Conservation (phyloP, 2,329 filamentous ascomycete genomes). For the Talaromyces sp. region DNA sequence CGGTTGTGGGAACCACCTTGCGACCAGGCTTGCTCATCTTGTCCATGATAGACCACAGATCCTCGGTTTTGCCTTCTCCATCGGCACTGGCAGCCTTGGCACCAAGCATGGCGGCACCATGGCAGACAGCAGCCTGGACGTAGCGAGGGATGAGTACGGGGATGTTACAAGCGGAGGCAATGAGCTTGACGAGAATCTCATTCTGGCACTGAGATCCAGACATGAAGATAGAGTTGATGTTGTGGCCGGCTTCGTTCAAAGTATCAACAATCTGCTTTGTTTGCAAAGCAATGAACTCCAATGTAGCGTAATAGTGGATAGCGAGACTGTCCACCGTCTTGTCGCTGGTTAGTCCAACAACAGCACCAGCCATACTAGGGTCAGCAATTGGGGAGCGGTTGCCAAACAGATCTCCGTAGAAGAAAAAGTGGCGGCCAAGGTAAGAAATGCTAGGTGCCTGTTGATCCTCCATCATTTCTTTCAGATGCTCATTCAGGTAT, state of each 20-base stretch:
- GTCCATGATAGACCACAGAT: constrained; percentile 96
- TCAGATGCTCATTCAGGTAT: constrained; percentile 84
- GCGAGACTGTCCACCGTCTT: constrained; percentile 83
- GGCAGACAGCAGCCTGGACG: constrained; percentile 90
- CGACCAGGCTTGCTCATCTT: constrained; percentile 92
- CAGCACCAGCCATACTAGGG: constrained; percentile 83
- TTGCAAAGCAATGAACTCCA: constrained; percentile 98
- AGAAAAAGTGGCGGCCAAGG: constrained; percentile 91
- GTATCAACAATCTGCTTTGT: constrained; percentile 91
- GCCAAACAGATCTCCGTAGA: constrained; percentile 96
- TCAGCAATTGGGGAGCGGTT: constrained; percentile 94
- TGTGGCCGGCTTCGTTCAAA: constrained; percentile 88
- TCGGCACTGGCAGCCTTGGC: constrained; percentile 91
- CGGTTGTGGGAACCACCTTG: constrained; percentile 69
- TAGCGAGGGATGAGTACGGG: constrained; percentile 91
- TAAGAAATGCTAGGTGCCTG: constrained; percentile 76
- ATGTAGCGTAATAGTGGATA: constrained; percentile 88
- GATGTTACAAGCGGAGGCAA: constrained; percentile 87
- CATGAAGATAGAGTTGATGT: constrained; percentile 95
- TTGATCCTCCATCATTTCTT: constrained; percentile 66
- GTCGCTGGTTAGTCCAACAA: constrained; percentile 83
- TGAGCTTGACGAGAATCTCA: constrained; percentile 81
- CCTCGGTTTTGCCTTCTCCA: constrained; percentile 72
- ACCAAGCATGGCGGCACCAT: constrained; percentile 97
- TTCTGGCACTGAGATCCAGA: constrained; percentile 98